Conservation (phyloP, 2,329 filamentous ascomycete species). For the Stagonosporopsis vannaccii region DNA sequence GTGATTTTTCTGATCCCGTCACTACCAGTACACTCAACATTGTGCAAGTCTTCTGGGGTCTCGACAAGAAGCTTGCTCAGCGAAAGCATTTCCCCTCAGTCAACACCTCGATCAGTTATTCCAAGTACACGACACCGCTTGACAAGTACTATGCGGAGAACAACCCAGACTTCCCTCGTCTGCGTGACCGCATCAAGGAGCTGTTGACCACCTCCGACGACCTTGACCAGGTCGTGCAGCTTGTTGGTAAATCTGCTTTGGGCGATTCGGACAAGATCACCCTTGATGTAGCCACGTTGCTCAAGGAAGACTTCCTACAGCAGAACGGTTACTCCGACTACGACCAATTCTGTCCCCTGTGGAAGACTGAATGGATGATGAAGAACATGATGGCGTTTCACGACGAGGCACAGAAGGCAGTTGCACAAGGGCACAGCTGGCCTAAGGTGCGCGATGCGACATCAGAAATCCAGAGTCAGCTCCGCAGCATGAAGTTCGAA, state of each 20-base stretch:
- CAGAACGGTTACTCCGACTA: constrained; percentile 99
- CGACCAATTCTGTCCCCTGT: constrained; percentile 98
- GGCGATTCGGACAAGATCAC: constrained; percentile 99
- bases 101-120: constrained; percentile 94
- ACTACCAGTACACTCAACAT: constrained; percentile 93
- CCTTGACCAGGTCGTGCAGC: constrained; percentile 96
- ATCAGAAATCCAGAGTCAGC: constrained; percentile 79
- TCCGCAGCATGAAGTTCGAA: constrained; percentile 97
- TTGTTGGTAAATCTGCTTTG: constrained; percentile 95
- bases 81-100: constrained; percentile 99
- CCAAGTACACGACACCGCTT: constrained; percentile 88
- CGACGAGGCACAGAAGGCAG: constrained; percentile 95
- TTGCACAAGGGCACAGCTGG: constrained; percentile 91
- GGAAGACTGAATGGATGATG: constrained; percentile 99
- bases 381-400: constrained; percentile 98
- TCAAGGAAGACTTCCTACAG: constrained; percentile 99
- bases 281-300: constrained; percentile 84
- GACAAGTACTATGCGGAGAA: constrained; percentile 96
- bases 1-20: constrained; percentile 99
- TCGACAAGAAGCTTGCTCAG: constrained; percentile 99
- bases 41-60: constrained; percentile 99
- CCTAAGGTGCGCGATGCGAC: constrained; percentile 91
- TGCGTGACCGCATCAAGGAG: constrained; percentile 92
- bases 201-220: constrained; percentile 95
- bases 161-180: constrained; percentile 89